These are phyloP conservation scores for Begonia peltatifolia DNA, from an alignment of 306 rosid genomes.

Conservation along the genomic window DNA sequence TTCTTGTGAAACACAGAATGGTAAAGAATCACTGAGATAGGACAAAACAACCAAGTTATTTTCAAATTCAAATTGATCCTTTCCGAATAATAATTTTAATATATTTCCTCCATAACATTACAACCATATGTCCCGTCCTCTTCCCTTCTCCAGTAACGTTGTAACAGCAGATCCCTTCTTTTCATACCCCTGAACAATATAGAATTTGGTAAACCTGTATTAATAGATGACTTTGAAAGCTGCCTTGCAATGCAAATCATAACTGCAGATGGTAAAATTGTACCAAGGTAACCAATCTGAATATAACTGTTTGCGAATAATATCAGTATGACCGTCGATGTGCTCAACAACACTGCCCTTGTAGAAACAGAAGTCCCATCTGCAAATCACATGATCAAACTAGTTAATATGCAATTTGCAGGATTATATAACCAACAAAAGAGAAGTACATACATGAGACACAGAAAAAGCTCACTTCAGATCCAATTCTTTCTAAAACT, in stretches of 20 bases:
- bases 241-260: neutral
- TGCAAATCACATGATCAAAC: conserved; percentile 21
- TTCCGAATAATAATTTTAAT: neutral
- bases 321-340: conserved; percentile 88
- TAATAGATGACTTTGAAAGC: neutral
- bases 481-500: neutral
- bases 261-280: conserved; percentile 3
- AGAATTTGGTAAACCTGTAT: conserved; percentile 1
- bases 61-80: conserved; percentile 5
- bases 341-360: conserved; percentile 65
- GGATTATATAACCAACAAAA: neutral
- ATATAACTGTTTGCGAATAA: conserved; percentile 45
- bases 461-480: neutral
- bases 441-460: neutral
- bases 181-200: conserved; percentile 66
- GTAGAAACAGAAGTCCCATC: conserved; percentile 80
- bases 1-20: conserved; percentile 69
- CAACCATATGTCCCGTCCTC: conserved; percentile 93
- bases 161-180: conserved; percentile 56
- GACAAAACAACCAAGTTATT: conserved; percentile 17
- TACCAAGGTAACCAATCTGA: conserved; percentile 87
- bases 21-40: conserved; percentile 49
- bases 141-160: conserved; percentile 92
- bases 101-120: conserved; percentile 5
- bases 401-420: neutral